phyloP scores from a whole-genome alignment of 352 stramenopile species.

The Achlya hypogyna region DNA sequence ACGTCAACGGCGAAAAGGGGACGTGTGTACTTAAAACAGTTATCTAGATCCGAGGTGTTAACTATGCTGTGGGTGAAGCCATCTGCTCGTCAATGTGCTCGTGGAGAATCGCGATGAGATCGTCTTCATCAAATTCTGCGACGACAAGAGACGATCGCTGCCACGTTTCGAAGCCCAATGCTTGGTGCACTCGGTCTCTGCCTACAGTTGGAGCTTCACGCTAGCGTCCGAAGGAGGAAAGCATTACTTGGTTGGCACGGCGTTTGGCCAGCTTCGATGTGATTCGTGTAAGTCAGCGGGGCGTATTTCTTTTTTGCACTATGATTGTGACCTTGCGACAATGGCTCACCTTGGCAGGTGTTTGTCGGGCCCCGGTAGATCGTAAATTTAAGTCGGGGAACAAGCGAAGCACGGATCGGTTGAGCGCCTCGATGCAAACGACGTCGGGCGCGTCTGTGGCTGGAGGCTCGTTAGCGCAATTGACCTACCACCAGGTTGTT shows the following conservation, averaged over 20 bases:
- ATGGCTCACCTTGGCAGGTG: too few species aligned
- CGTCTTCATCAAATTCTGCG: neutral
- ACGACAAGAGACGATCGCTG: neutral
- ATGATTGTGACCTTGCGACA: too few species aligned
- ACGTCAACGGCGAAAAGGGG: neutral
- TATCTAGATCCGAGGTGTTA: too few species aligned
- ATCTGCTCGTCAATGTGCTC: neutral
- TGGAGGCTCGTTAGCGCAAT: too few species aligned
- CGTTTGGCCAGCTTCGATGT: neutral
- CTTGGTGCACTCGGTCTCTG: neutral
- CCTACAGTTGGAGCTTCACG: neutral
- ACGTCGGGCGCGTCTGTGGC: neutral
- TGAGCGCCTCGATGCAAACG: neutral
- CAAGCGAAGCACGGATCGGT: neutral
- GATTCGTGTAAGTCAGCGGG: neutral
- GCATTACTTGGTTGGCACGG: neutral
- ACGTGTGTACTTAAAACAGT: too few species aligned
- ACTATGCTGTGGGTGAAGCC: neutral
- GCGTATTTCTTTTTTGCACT: too few species aligned
- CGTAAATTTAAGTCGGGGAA: slow-evolving; percentile 1
- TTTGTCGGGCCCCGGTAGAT: too few species aligned
- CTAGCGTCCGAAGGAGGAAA: neutral
- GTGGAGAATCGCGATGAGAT: neutral
- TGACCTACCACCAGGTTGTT: too few species aligned
- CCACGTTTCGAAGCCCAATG: neutral